A percentile compares a stretch with the other conserved stretches of the same genome.
Evolutionary conservation across 2,329 filamentous ascomycete species (phyloP).

Genomic region (Xylariomycetidae sp.): DNA sequence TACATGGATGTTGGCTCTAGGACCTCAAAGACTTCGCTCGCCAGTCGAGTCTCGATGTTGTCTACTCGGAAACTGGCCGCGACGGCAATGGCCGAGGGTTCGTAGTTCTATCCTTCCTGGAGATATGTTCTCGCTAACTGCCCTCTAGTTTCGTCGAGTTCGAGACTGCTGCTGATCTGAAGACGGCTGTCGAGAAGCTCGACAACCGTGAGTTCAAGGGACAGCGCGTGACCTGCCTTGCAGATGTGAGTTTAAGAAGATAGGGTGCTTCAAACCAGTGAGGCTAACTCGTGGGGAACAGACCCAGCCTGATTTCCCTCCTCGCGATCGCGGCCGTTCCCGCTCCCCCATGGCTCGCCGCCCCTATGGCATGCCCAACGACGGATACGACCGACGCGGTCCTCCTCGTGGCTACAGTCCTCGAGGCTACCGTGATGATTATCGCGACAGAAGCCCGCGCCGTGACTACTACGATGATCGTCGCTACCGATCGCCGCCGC

Average conservation of each 20-base stretch:
- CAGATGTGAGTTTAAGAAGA: conserved; percentile 61
- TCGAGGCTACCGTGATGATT: conserved; percentile 62
- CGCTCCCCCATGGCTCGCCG: conserved; percentile 65
- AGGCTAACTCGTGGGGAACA: conserved; percentile 31
- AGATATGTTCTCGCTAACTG: no score
- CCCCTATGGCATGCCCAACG: conserved; percentile 58
- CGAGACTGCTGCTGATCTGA: conserved; percentile 84
- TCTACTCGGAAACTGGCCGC: conserved; percentile 93
- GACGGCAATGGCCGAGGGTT: conserved; percentile 91
- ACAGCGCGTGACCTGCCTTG: conserved; percentile 73
- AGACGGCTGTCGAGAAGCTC: conserved; percentile 89
- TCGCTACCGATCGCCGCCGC: conserved; percentile 74
- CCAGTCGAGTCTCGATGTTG: conserved; percentile 92
- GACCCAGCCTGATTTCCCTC: conserved; percentile 73
- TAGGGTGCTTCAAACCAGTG: conserved; percentile 3
- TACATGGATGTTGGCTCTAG: conserved; percentile 80
- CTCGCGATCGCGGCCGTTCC: conserved; percentile 65
- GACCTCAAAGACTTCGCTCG: conserved; percentile 99
- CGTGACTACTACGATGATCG: conserved; percentile 86
- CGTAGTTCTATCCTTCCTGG: no score
- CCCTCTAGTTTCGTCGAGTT: conserved; percentile 85
- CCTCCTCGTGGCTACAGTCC: conserved; percentile 78
- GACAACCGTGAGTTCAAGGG: conserved; percentile 92
- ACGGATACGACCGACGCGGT: conserved; percentile 80
- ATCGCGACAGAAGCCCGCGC: conserved; percentile 80